These are phyloP conservation scores for Paratrypanosoma confusum DNA, from an alignment of 208 protist genomes.

Conservation along the genomic window DNA sequence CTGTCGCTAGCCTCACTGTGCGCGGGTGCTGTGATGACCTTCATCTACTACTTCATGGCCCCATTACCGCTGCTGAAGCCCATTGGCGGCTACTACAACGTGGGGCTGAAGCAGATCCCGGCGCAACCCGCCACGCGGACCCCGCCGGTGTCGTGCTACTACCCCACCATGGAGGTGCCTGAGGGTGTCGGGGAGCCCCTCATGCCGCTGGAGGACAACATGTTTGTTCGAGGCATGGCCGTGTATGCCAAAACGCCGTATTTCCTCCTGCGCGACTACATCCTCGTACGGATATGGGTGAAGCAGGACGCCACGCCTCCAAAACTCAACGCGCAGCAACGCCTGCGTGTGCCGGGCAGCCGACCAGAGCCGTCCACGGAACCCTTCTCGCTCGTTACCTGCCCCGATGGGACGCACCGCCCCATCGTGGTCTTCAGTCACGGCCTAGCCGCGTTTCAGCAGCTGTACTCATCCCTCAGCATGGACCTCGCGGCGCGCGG, in stretches of 20 bases:
- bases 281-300: constrained; percentile 17
- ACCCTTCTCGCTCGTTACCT: constrained; percentile 25
- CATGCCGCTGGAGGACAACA: constrained; percentile 46
- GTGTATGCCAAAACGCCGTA: constrained; percentile 31
- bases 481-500: constrained; percentile 65
- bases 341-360: neutral
- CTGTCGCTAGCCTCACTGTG: no score
- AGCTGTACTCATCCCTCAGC: constrained; percentile 54
- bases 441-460: constrained; percentile 49
- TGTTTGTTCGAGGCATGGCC: constrained; percentile 49
- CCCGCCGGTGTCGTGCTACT: constrained; percentile 57
- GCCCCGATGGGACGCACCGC: constrained; percentile 14
- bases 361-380: no score
- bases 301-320: constrained; percentile 7
- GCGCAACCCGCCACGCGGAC: constrained; percentile 9
- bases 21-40: no score
- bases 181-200: constrained; percentile 12
- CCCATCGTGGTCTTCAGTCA: constrained; percentile 72
- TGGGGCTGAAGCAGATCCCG: constrained; percentile 27
- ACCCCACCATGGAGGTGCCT: constrained; percentile 28
- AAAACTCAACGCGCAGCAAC: neutral
- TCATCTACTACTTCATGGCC: constrained; percentile 16
- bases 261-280: constrained; percentile 39
- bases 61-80: constrained; percentile 35
- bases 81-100: constrained; percentile 35